Evolutionary conservation across 352 stramenopile species (phyloP).

Genomic region (Pythium folliculosum): DNA sequence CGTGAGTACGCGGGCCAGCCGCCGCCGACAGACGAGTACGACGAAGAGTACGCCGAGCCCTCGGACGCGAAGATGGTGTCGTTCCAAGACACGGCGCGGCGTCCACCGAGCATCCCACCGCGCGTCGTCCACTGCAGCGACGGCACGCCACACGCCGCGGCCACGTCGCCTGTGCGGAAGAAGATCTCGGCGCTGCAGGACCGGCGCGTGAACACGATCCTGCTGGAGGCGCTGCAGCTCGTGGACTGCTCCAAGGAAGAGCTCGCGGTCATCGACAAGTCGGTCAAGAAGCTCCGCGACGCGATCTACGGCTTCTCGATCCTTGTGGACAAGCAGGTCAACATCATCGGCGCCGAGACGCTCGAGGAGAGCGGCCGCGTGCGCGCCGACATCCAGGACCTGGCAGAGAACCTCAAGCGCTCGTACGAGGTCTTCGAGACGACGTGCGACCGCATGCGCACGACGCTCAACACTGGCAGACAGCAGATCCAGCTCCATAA

Average conservation of each 20-base stretch:
- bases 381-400: constrained; percentile 62
- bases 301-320: constrained; percentile 66
- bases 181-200: constrained; percentile 64
- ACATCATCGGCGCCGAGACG: constrained; percentile 51
- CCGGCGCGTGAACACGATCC: constrained; percentile 53
- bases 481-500: constrained; percentile 64
- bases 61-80: too few species aligned
- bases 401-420: constrained; percentile 55
- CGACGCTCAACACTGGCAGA: constrained; percentile 42
- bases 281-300: constrained; percentile 57
- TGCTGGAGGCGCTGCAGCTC: constrained; percentile 66
- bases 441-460: constrained; percentile 65
- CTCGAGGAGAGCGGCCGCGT: constrained; percentile 48
- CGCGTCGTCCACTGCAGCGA: constrained; percentile 14
- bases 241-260: constrained; percentile 66
- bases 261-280: constrained; percentile 52
- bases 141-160: constrained; percentile 5
- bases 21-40: constrained; percentile 8
- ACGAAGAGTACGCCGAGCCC: neutral
- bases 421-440: constrained; percentile 55
- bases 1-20: constrained; percentile 1
- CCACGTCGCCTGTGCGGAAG: constrained; percentile 48
- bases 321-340: constrained; percentile 78
- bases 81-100: constrained; percentile 12
- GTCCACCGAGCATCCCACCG: constrained; percentile 16